Evolutionary conservation across 441 rosid species (phyloP), one percentile per base, ranked within the genome.

Genomic region (Manihot esculenta): DNA sequence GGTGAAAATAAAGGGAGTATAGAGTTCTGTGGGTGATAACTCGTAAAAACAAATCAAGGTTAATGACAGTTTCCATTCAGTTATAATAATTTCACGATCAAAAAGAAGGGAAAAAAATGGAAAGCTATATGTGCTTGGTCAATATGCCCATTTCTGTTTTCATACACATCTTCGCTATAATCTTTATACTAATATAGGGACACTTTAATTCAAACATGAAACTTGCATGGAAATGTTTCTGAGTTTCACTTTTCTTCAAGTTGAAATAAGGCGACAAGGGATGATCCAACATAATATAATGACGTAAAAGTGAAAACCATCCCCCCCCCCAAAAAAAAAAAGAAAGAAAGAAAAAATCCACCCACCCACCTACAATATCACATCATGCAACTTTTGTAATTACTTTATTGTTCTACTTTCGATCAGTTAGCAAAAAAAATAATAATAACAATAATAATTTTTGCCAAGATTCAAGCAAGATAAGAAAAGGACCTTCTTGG

Each of bases 401-500:
- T 30, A 30, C 33, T 1, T 4, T 4, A 30, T 30, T 30, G 33
- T 30, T 30, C 33, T 30, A 30, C 33, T 30, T 35, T 35, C 4
- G 35, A 35, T 35, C 41, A 2, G 41, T 2, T 35, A 35, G 7
- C 41, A 35, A 35, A 2, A 3, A 35, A 2, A 35, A 35, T 35
- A 35, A 6, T 35, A 35, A 35, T 35, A 35, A 35, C 5, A 35
- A 35, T 35, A 35, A 35, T 35, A 49, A 48, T 20, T 30, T 1
- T 30, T 4, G 24, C 24, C 42, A 55, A 56, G 21, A 56, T 53
- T 56, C 11, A 69, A 49, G 66, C 13, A 56, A 57, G 30, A 7
- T 12, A 48, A 7, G 24, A 38, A 20, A 38, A 44, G 51, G 33
- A 83, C 86, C 86, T 54, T 68, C 65, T 30, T 80, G 84, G 64